Conservation (phyloP, 2,329 filamentous ascomycete species). For the Hypoxylon sp. region DNA sequence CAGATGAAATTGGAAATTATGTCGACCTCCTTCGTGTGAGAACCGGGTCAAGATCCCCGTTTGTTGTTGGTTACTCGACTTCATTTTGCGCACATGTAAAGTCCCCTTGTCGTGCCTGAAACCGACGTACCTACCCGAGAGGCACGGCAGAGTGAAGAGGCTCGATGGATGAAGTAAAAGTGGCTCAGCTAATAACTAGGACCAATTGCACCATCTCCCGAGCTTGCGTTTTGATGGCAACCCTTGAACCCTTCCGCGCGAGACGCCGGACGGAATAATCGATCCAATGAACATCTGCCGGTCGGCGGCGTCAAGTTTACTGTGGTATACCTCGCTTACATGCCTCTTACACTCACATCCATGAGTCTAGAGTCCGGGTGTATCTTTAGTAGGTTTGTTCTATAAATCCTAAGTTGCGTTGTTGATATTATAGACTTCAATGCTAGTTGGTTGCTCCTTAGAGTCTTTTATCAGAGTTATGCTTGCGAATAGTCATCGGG, state of each 20-base stretch:
- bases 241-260: constrained; percentile 36
- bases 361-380: not conserved
- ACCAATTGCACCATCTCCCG: constrained; percentile 40
- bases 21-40: not conserved
- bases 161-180: constrained; percentile 10
- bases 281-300: constrained; percentile 41
- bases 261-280: constrained; percentile 40
- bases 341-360: not conserved
- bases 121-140: constrained; percentile 16
- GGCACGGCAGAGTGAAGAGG: constrained; percentile 23
- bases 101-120: constrained; percentile 18
- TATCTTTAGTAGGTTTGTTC: constrained; percentile 19
- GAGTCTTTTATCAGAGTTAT: constrained; percentile 28
- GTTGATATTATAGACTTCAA: constrained; percentile 13
- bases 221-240: constrained; percentile 32
- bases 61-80: constrained; percentile 1
- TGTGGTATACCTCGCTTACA: constrained; percentile 5
- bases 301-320: constrained; percentile 39
- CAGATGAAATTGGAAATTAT: constrained; percentile 2
- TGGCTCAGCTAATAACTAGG: constrained; percentile 31
- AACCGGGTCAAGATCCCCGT: not conserved
- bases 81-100: constrained; percentile 10
- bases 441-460: constrained; percentile 10
- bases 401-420: constrained; percentile 5
- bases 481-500: constrained; percentile 22